These are phyloP conservation scores for Cyberlindnera galapagoensis DNA, from an alignment of 805 yeast species.

Conservation along the genomic window DNA sequence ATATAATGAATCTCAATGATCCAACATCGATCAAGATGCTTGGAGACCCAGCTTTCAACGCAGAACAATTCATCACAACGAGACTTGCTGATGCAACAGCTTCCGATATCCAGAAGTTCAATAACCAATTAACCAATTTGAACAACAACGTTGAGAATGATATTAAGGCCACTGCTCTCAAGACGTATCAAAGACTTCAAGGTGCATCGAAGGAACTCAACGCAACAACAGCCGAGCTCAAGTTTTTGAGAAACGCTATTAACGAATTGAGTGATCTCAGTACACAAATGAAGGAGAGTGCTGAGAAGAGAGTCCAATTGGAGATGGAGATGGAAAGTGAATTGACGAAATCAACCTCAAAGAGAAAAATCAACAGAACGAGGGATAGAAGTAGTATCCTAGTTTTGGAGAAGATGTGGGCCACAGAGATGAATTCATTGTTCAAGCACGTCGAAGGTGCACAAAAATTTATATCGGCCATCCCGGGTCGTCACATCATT, in stretches of 20 bases:
- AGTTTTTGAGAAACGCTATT: conserved; percentile 53
- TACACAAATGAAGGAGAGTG: conserved; percentile 52
- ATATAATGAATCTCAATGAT: conserved; percentile 14
- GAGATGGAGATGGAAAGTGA: conserved; percentile 30
- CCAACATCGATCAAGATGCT: conserved; percentile 28
- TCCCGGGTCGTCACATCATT: conserved; percentile 75
- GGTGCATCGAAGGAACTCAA: conserved; percentile 54
- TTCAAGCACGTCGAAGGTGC: conserved; percentile 90
- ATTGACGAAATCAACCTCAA: conserved; percentile 11
- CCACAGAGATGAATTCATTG: conserved; percentile 56
- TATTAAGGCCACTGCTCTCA: conserved; percentile 51
- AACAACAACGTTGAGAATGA: conserved; percentile 46
- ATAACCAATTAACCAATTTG: conserved; percentile 44
- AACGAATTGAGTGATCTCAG: conserved; percentile 55
- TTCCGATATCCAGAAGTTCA: conserved; percentile 63
- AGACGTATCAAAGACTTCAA: conserved; percentile 56
- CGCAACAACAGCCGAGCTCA: conserved; percentile 58
- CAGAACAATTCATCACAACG: conserved; percentile 39
- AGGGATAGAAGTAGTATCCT: conserved; percentile 66
- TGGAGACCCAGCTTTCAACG: conserved; percentile 38
- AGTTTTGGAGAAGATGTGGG: conserved; percentile 79
- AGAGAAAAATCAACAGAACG: conserved; percentile 42
- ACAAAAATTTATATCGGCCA: conserved; percentile 64
- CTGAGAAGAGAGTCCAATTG: conserved; percentile 46
- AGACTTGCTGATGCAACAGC: conserved; percentile 63